These are phyloP conservation scores for Fusarium sp. DNA, from an alignment of 2,329 filamentous ascomycete species.

Conservation along the genomic window DNA sequence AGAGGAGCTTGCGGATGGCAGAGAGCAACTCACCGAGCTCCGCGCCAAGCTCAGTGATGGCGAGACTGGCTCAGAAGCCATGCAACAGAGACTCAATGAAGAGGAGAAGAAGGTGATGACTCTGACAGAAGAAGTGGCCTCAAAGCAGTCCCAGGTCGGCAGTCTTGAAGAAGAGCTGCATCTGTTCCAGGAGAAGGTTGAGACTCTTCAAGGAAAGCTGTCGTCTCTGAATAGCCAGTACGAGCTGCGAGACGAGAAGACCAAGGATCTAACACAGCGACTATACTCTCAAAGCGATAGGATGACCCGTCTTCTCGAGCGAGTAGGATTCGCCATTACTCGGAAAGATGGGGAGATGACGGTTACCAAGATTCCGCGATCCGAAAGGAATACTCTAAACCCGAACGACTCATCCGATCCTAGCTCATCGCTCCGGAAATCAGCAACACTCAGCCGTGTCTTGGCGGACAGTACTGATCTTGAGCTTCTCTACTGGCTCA, in stretches of 20 bases:
- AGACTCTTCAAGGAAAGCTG: constrained; percentile 68
- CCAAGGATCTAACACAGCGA: constrained; percentile 87
- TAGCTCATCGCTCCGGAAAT: constrained; percentile 67
- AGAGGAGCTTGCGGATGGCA: constrained; percentile 73
- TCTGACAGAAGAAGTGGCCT: constrained; percentile 79
- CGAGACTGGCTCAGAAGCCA: constrained; percentile 84
- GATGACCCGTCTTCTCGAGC: constrained; percentile 86
- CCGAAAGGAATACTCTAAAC: constrained; percentile 70
- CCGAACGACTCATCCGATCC: constrained; percentile 73
- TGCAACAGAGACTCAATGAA: constrained; percentile 82
- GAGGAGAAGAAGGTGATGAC: constrained; percentile 80
- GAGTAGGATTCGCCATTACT: constrained; percentile 86
- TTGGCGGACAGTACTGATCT: constrained; percentile 77
- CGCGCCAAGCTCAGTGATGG: constrained; percentile 84
- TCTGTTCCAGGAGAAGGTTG: constrained; percentile 76
- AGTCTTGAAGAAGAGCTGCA: constrained; percentile 83
- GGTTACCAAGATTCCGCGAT: constrained; percentile 79
- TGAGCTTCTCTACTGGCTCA: constrained; percentile 86
- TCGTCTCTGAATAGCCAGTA: constrained; percentile 70
- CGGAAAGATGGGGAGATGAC: constrained; percentile 81
- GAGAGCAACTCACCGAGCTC: constrained; percentile 78
- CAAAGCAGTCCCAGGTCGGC: constrained; percentile 82
- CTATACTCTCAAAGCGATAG: constrained; percentile 89
- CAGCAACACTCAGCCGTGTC: constrained; percentile 68
- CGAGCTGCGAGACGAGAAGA: constrained; percentile 78